phyloP scores from a whole-genome alignment of 164 flowering plant species.

The Saururus chinensis region DNA sequence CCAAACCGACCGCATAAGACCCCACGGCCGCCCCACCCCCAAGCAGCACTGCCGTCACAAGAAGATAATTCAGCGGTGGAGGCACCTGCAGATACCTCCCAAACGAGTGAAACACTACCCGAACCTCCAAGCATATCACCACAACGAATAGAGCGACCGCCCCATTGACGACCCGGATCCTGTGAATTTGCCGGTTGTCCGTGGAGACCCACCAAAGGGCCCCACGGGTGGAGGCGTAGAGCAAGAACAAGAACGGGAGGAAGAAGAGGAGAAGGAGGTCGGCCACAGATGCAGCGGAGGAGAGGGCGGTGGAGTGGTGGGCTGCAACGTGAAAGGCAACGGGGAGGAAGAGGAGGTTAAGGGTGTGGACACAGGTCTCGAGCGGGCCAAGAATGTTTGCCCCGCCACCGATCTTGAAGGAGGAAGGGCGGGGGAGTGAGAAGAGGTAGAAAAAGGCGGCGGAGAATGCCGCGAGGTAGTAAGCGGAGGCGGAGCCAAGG shows the following conservation, averaged over 20 bases:
- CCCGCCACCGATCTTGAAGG: conserved; percentile 69
- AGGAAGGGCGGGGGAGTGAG: conserved; percentile 71
- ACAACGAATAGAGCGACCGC: conserved; percentile 68
- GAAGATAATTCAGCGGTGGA: conserved; percentile 74
- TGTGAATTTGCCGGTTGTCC: conserved; percentile 39
- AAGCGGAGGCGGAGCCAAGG: conserved; percentile 48
- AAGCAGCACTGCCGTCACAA: conserved; percentile 75
- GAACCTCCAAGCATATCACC: conserved; percentile 75
- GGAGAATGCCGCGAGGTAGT: conserved; percentile 58
- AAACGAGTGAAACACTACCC: conserved; percentile 90
- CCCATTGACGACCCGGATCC: conserved; percentile 71
- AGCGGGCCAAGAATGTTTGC: conserved; percentile 53
- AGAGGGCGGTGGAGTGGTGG: conserved; percentile 41
- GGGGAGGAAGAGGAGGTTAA: conserved; percentile 62
- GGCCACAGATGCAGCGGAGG: conserved; percentile 41
- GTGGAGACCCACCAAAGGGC: conserved; percentile 89
- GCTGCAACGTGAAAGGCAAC: conserved; percentile 63
- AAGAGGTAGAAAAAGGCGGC: conserved; percentile 78
- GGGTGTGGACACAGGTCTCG: conserved; percentile 74
- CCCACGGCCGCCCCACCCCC: conserved; percentile 82
- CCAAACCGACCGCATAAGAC: conserved; percentile 68
- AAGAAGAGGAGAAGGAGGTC: conserved; percentile 81
- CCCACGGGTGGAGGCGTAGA: conserved; percentile 80
- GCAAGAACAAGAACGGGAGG: conserved; percentile 72
- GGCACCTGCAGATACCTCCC: conserved; percentile 88